These are phyloP conservation scores for Medicago arabica DNA, from an alignment of 306 rosid species.

Conservation along the genomic window DNA sequence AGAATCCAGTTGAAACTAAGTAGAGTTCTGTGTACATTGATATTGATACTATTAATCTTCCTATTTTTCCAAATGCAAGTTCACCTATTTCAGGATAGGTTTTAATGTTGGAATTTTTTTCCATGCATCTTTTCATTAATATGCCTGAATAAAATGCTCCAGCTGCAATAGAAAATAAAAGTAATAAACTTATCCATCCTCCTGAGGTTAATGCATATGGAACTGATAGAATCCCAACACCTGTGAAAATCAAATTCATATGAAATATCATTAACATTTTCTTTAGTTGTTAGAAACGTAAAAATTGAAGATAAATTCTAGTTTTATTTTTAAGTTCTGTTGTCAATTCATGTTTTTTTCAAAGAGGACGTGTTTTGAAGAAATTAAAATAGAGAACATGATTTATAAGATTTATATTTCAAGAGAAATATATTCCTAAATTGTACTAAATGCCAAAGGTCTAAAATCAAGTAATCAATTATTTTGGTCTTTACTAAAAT, in stretches of 20 bases:
- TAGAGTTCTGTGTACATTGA: slow-evolving; percentile 74
- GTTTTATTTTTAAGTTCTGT: too few species aligned
- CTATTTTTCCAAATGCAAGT: slow-evolving; percentile 72
- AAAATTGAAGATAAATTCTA: too few species aligned
- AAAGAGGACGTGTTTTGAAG: too few species aligned
- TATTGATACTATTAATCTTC: slow-evolving; percentile 59
- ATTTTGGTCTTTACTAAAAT: too few species aligned
- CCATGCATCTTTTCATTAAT: slow-evolving; percentile 82
- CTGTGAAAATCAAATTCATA: slow-evolving; percentile 47
- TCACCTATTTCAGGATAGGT: slow-evolving; percentile 81
- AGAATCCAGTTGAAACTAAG: slow-evolving; percentile 75
- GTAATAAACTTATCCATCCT: slow-evolving; percentile 76
- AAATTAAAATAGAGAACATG: too few species aligned
- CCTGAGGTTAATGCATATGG: slow-evolving; percentile 87
- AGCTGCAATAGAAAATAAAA: slow-evolving; percentile 57
- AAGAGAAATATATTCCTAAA: too few species aligned
- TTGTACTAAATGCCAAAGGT: too few species aligned
- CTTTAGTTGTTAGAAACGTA: too few species aligned
- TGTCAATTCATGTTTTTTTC: too few species aligned
- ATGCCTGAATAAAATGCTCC: slow-evolving; percentile 65
- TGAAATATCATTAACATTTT: too few species aligned
- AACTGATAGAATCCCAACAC: slow-evolving; percentile 80
- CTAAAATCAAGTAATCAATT: too few species aligned
- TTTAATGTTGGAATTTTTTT: slow-evolving; percentile 55
- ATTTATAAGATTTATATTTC: too few species aligned